phyloP scores from a whole-genome alignment of 352 stramenopile species.

The Ophiocytium majus region DNA sequence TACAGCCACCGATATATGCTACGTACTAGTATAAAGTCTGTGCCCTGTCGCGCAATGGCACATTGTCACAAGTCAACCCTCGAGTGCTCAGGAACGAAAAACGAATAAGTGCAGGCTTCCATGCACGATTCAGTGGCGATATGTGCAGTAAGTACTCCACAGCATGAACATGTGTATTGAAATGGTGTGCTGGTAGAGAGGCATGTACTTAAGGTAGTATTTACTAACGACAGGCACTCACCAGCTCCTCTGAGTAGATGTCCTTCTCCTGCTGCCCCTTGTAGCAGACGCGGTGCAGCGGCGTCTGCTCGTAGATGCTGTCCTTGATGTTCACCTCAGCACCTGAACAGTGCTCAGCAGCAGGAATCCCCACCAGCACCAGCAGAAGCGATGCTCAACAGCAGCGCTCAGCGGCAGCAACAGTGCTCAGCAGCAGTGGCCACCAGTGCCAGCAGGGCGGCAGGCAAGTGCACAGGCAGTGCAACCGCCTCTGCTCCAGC shows the following conservation, averaged over 20 bases:
- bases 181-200: too few relatives aligned
- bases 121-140: too few relatives aligned
- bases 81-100: neutral
- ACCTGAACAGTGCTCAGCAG: constrained; percentile 1
- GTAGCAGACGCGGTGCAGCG: constrained; percentile 35
- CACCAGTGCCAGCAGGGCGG: too few relatives aligned
- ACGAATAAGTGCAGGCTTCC: too few relatives aligned
- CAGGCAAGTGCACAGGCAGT: too few relatives aligned
- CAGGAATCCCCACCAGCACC: too few relatives aligned
- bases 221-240: too few relatives aligned
- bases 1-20: neutral
- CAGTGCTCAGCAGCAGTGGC: neutral
- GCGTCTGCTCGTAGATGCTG: constrained; percentile 37
- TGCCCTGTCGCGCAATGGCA: neutral
- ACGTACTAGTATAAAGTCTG: neutral
- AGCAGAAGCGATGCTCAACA: neutral
- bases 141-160: too few relatives aligned
- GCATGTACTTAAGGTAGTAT: too few relatives aligned
- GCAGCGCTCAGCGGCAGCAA: neutral
- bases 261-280: constrained; percentile 21
- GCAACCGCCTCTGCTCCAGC: too few relatives aligned
- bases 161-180: too few relatives aligned
- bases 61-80: neutral
- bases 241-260: constrained; percentile 12
- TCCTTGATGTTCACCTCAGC: constrained; percentile 40